phyloP scores from a whole-genome alignment of 805 yeast species.

The Monosporozyma aerobia region DNA sequence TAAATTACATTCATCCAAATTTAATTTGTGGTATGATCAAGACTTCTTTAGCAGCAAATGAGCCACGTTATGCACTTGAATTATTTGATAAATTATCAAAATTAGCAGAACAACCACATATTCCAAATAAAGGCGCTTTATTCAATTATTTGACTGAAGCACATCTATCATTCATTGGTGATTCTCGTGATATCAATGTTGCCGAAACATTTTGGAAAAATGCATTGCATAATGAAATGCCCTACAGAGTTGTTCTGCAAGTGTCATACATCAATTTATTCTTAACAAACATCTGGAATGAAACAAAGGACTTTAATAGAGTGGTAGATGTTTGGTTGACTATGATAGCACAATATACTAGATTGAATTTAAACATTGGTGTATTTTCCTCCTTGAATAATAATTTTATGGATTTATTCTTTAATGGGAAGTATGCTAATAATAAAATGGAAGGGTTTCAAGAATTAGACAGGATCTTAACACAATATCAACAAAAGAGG shows the following conservation, averaged over 20 bases:
- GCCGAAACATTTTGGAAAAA: slow-evolving; percentile 64
- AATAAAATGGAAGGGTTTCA: slow-evolving; percentile 42
- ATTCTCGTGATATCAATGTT: slow-evolving; percentile 54
- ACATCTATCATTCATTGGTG: slow-evolving; percentile 66
- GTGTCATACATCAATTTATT: slow-evolving; percentile 58
- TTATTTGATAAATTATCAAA: slow-evolving; percentile 48
- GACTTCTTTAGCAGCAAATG: slow-evolving; percentile 53
- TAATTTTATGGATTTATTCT: slow-evolving; percentile 54
- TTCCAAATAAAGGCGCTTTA: slow-evolving; percentile 1
- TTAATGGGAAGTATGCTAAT: slow-evolving; percentile 38
- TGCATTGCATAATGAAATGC: slow-evolving; percentile 56
- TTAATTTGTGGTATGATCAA: slow-evolving; percentile 60
- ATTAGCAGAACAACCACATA: slow-evolving; percentile 1
- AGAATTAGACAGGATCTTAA: slow-evolving; percentile 44
- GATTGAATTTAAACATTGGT: slow-evolving; percentile 46
- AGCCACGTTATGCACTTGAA: slow-evolving; percentile 51
- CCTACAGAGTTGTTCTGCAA: slow-evolving; percentile 57
- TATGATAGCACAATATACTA: slow-evolving; percentile 44
- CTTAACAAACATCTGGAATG: slow-evolving; percentile 46
- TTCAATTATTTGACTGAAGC: slow-evolving; percentile 50
- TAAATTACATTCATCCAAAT: slow-evolving; percentile 29
- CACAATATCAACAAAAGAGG: slow-evolving; percentile 36
- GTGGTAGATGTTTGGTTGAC: slow-evolving; percentile 51
- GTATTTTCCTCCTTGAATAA: slow-evolving; percentile 62
- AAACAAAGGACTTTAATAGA: slow-evolving; percentile 43